phyloP scores from a whole-genome alignment of 495 filamentous ascomycete genomes.

The Aspergillus carlsbadensis region DNA sequence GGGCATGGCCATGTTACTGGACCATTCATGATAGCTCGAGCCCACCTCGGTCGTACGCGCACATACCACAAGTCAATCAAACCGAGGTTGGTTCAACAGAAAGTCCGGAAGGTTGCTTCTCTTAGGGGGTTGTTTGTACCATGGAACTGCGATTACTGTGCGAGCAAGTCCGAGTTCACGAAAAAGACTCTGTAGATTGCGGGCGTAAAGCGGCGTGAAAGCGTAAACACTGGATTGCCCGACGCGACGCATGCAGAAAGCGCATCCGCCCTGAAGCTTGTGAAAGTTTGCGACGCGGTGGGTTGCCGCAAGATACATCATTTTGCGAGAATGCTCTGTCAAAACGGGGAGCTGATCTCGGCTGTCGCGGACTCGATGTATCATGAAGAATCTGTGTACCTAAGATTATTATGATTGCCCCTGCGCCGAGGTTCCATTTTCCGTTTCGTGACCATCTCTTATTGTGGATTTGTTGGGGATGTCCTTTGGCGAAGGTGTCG shows the following conservation, averaged over 20 bases:
- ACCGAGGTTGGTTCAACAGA: neutral
- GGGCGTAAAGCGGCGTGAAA: too few relatives aligned
- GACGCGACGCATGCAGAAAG: neutral
- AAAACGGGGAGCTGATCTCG: neutral
- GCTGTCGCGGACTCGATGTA: neutral
- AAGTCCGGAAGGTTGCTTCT: neutral
- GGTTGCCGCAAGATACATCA: constrained; percentile 23
- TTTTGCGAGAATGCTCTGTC: constrained; percentile 4
- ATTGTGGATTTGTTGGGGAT: neutral
- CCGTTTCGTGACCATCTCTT: neutral
- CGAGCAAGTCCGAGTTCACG: neutral
- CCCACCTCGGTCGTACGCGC: neutral
- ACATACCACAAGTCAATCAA: constrained; percentile 1
- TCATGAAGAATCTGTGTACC: neutral
- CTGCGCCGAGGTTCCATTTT: neutral
- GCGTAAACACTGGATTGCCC: constrained; percentile 4
- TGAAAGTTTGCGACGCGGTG: constrained; percentile 8
- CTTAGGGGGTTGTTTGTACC: neutral
- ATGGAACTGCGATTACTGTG: neutral
- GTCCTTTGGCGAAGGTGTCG: neutral
- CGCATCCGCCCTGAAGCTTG: neutral
- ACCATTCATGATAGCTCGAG: too few relatives aligned
- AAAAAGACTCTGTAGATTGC: neutral
- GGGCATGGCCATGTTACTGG: too few relatives aligned
- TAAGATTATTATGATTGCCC: neutral